Base-by-base conservation (phyloP, 2,329 filamentous ascomycete genomes). In the Cadophora malorum region DNA sequence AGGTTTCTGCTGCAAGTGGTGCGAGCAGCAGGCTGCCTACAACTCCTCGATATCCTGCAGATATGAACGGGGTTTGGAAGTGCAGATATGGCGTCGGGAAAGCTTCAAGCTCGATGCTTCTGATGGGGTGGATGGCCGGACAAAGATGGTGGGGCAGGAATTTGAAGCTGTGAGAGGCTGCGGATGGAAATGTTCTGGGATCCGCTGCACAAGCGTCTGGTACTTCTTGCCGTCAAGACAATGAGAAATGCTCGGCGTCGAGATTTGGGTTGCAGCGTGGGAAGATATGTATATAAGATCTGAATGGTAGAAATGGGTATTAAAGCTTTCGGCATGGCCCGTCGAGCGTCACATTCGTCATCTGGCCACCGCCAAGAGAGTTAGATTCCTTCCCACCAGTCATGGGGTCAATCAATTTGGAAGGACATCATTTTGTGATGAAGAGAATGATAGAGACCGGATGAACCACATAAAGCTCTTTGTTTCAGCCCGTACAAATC, bases 351-450 rank as follows among this genome's bases (percentile, higher is more conserved):
- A 21, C 12, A 55, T 53, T 64, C 61, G 61, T 64, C 61, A 64
- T 64, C 33, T 64, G 49, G 62, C 62, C 62, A 64, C 61, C 38
- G 63, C 63, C 63, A 64, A 64, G 63, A 47, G 14, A n/a, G 10
- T 59, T 10, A 59, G 33, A 41, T 59, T 38, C 12, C 14, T 38
- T 45, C 4, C 33, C 35, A 45, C 33, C 35, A 25, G 56, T 59
- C 56, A 45, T 41, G 56, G 35, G 56, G 16, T 33, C 23, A 19
- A 45, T 31, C 33, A n/a, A 12, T 19, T 28, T 49, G 45, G 45
- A 49, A 49, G 5, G n/a, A 21, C 41, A 16, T 16, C 3, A 2
- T 45, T 14, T 38, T 45, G 12, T 16, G 16, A 45, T 19, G 12
- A 16, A 3, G 28, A 45, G 16, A 45, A 14, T 45, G 12, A 19